These are phyloP conservation scores for Citrus unshiu DNA, from an alignment of 345 rosid species.

Conservation along the genomic window DNA sequence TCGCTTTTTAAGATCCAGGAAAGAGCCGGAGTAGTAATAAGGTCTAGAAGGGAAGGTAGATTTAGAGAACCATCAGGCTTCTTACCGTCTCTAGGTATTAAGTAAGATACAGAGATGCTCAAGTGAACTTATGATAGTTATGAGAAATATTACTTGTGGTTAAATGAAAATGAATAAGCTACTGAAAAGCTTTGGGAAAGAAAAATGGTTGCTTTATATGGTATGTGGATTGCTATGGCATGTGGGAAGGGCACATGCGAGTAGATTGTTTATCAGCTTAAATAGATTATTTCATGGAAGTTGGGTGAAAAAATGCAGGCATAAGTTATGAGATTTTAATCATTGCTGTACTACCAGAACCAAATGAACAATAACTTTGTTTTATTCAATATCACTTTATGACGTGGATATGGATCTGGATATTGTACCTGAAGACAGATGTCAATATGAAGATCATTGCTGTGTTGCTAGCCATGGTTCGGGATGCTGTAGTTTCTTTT, in stretches of 20 bases:
- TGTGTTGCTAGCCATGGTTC: too few species aligned
- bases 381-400: not conserved
- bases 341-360: not conserved
- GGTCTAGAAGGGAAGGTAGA: not conserved
- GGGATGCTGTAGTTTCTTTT: not conserved
- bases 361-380: not conserved
- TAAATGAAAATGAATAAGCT: not conserved
- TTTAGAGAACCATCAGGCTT: not conserved
- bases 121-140: not conserved
- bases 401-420: not conserved
- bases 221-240: not conserved
- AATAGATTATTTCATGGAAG: not conserved
- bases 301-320: not conserved
- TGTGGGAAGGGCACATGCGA: not conserved
- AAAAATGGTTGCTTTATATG: not conserved
- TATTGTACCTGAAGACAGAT: not conserved
- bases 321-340: not conserved
- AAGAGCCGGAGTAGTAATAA: not conserved
- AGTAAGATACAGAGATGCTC: not conserved
- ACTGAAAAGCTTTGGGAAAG: not conserved
- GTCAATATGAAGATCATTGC: not conserved
- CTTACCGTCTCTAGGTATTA: not conserved
- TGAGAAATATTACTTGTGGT: not conserved
- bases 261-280: not conserved
- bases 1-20: not conserved